Percentiles rank a stretch among this genome's conserved stretches.
Conservation (phyloP, 2,329 filamentous ascomycete species). For the Alternaria sp. region DNA sequence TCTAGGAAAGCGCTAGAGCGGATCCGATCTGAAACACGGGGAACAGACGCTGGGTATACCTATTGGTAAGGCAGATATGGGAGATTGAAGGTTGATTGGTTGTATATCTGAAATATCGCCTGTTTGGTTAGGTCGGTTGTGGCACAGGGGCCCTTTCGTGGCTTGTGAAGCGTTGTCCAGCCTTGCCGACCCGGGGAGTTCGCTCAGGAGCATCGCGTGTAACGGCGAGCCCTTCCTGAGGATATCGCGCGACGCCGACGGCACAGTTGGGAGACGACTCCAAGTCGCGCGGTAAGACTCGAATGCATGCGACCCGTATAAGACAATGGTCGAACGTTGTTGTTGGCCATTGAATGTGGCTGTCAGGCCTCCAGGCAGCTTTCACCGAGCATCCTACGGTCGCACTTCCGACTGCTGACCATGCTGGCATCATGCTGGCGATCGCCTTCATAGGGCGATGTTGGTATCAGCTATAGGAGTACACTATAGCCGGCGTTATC, state of each 20-base stretch:
- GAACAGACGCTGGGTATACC: constrained; percentile 7
- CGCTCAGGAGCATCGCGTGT: constrained; percentile 13
- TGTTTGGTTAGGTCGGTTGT: constrained; percentile 18
- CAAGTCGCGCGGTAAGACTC: neutral
- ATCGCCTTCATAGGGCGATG: neutral
- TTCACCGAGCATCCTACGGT: neutral
- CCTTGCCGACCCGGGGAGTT: constrained; percentile 15
- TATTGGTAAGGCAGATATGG: constrained; percentile 20
- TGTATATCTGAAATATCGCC: constrained; percentile 15
- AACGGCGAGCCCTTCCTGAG: neutral
- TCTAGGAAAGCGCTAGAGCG: constrained; percentile 21
- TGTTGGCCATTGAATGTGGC: neutral
- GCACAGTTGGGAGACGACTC: neutral
- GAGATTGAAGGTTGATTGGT: constrained; percentile 18
- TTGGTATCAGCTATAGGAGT: neutral
- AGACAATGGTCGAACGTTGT: neutral
- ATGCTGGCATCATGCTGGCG: neutral
- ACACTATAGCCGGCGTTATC: neutral
- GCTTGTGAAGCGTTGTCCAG: constrained; percentile 15
- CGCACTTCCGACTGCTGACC: neutral
- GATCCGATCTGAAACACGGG: constrained; percentile 30
- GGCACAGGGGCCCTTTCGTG: constrained; percentile 17
- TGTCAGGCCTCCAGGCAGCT: neutral
- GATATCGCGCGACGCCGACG: neutral
- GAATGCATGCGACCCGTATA: neutral